phyloP scores from a whole-genome alignment of 768 basidiomycete genomes.

The Hortiboletus campestris region DNA sequence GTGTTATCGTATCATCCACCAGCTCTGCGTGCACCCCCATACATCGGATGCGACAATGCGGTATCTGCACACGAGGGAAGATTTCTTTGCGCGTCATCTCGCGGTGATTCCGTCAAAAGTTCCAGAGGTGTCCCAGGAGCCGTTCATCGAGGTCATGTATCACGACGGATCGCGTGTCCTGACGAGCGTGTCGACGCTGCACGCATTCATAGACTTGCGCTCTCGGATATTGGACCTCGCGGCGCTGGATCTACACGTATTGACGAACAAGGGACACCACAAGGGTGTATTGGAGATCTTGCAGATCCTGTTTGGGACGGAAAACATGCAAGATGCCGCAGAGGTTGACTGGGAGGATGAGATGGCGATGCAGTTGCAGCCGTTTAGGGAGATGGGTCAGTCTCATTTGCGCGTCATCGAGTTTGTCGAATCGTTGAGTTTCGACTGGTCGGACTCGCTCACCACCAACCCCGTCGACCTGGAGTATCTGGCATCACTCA shows the following conservation, averaged over 20 bases:
- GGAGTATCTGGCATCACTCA: constrained; percentile 62
- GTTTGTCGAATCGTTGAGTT: constrained; percentile 79
- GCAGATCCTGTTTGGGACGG: constrained; percentile 76
- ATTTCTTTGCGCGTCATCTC: constrained; percentile 89
- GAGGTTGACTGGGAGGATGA: constrained; percentile 40
- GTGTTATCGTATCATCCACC: constrained; percentile 78
- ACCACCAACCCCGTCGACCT: constrained; percentile 55
- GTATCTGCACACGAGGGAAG: constrained; percentile 83
- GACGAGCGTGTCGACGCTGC: constrained; percentile 65
- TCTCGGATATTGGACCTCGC: constrained; percentile 83
- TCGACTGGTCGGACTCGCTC: constrained; percentile 84
- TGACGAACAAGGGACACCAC: constrained; percentile 74
- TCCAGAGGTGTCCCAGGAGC: constrained; percentile 48
- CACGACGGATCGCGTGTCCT: constrained; percentile 65
- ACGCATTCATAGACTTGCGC: constrained; percentile 77
- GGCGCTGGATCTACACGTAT: constrained; percentile 84
- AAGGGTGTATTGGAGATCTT: constrained; percentile 74
- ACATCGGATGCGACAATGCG: constrained; percentile 81
- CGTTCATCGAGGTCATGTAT: constrained; percentile 60
- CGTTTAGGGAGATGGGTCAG: constrained; percentile 74
- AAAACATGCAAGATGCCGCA: constrained; percentile 44
- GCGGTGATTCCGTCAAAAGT: constrained; percentile 66
- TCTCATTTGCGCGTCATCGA: constrained; percentile 85
- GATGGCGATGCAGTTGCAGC: constrained; percentile 38
- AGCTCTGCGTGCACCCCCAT: constrained; percentile 82